Percentiles rank a stretch among this genome's conserved stretches.
phyloP scores from a whole-genome alignment of 2,329 filamentous ascomycete genomes.

The Teratosphaeria viscida region DNA sequence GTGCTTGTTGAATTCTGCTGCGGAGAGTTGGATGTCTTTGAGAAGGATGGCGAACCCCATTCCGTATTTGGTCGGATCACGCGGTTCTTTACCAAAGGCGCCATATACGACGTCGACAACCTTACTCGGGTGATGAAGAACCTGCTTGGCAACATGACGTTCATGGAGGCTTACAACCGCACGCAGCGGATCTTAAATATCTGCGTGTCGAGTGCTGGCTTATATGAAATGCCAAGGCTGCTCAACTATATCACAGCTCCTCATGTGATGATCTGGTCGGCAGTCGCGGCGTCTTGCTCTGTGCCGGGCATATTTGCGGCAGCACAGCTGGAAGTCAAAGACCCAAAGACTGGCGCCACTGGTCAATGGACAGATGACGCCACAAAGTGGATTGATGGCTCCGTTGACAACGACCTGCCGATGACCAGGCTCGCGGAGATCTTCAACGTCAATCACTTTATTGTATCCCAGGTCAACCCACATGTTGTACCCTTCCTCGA shows the following conservation, averaged over 20 bases:
- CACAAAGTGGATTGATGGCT: constrained; percentile 85
- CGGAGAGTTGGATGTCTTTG: constrained; percentile 53
- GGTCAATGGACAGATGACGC: constrained; percentile 73
- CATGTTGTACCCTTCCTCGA: constrained; percentile 80
- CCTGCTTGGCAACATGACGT: constrained; percentile 73
- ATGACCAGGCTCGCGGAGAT: constrained; percentile 84
- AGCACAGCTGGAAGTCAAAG: constrained; percentile 65
- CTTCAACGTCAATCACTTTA: constrained; percentile 98
- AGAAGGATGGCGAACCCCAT: constrained; percentile 49
- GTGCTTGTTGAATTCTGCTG: constrained; percentile 68
- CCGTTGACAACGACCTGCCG: constrained; percentile 85
- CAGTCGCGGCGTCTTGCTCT: constrained; percentile 29
- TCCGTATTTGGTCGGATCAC: constrained; percentile 58
- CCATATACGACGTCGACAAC: constrained; percentile 69
- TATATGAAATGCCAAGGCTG: constrained; percentile 70
- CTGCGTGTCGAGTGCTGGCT: constrained; percentile 66
- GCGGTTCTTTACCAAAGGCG: constrained; percentile 56
- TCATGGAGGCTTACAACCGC: constrained; percentile 79
- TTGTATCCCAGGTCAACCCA: constrained; percentile 92
- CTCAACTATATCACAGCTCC: constrained; percentile 90
- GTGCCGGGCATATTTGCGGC: neutral
- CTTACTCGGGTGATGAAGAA: constrained; percentile 75
- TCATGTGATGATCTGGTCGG: constrained; percentile 80
- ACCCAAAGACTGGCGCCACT: constrained; percentile 65
- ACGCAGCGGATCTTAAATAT: constrained; percentile 88